Base-by-base conservation (phyloP, 2,329 filamentous ascomycete species). In the Cercospora nicotianae region DNA sequence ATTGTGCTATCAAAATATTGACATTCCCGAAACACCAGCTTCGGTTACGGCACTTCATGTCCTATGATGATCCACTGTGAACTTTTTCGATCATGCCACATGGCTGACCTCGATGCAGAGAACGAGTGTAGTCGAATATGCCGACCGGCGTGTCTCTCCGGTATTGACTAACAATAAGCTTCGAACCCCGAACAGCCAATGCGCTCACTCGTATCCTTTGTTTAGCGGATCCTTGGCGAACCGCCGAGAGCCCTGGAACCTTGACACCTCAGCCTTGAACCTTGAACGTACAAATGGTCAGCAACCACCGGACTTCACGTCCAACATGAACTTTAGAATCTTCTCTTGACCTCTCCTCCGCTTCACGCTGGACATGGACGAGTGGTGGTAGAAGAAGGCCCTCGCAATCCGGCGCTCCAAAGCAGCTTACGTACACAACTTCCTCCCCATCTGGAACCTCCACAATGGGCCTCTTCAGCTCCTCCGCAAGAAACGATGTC, bases 401-500 rank as follows among this genome's bases (percentile, higher is more conserved):
- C 23, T 53, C 23, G 20, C 23, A 53, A 12, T 53, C 23, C 20
- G 13, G 48, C 48, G 30, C 28, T 59, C 55, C 31, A 16, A 33
- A 59, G 30, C 55, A 58, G 55, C 26, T 33, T 58, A 18, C 28
- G 55, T 13, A 59, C 30, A 59, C 55, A 18, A 36, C n/a, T 20
- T 18, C 10, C 23, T 28, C 51, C 53, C 20, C 48, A 23, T n/a
- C n/a, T n/a, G n/a, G n/a, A n/a, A n/a, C 63, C 26, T 48, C 51
- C 62, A 42, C 20, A 31, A 70, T 70, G 69, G 62, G 63, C n/a
- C 16, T 66, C 30, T 53, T 70, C 64, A 67, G 55, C 65, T 55
- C 39, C 26, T 64, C 55, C 55, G n/a, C 55, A 18, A 53, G 28
- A 10, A 45, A 66, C 23, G 64, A 60, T 53, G 58, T 51, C 30